Evolutionary conservation across 208 protist genomes (phyloP).

Genomic region (Strigomonas culicis): DNA sequence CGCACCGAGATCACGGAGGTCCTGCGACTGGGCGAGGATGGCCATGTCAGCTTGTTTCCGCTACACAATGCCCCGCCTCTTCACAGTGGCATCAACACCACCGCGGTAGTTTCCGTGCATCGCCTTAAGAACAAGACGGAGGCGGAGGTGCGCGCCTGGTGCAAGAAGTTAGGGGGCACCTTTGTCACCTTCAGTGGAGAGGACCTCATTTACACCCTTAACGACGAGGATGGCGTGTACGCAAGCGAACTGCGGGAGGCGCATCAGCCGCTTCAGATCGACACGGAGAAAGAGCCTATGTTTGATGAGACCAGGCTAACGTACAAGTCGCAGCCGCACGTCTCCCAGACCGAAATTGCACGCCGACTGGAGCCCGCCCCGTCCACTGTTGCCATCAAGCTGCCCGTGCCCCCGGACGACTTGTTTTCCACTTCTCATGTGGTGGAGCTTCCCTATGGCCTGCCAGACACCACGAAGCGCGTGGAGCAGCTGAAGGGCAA

Average conservation of each 20-base stretch:
- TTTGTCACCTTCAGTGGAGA: neutral
- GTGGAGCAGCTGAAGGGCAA: constrained; percentile 7
- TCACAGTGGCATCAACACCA: constrained; percentile 50
- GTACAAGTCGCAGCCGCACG: too few relatives aligned
- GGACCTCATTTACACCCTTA: constrained; percentile 6
- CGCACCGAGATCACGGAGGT: constrained; percentile 56
- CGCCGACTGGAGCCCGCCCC: too few relatives aligned
- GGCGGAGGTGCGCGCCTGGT: constrained; percentile 1
- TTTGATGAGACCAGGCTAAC: too few relatives aligned
- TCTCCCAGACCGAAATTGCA: too few relatives aligned
- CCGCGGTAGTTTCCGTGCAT: constrained; percentile 61
- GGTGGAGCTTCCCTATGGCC: constrained; percentile 60
- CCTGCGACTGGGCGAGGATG: constrained; percentile 44
- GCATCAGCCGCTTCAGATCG: too few relatives aligned
- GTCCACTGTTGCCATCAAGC: too few relatives aligned
- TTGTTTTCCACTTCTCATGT: neutral
- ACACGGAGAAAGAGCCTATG: too few relatives aligned
- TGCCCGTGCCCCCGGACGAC: too few relatives aligned
- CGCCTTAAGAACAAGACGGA: constrained; percentile 32
- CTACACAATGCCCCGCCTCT: constrained; percentile 21
- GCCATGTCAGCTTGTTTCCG: constrained; percentile 67
- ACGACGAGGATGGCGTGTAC: neutral
- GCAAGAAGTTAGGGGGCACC: neutral
- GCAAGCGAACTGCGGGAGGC: neutral
- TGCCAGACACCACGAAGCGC: constrained; percentile 39